These are phyloP conservation scores for Mycena alexandri DNA, from an alignment of 768 basidiomycete species.

Conservation along the genomic window DNA sequence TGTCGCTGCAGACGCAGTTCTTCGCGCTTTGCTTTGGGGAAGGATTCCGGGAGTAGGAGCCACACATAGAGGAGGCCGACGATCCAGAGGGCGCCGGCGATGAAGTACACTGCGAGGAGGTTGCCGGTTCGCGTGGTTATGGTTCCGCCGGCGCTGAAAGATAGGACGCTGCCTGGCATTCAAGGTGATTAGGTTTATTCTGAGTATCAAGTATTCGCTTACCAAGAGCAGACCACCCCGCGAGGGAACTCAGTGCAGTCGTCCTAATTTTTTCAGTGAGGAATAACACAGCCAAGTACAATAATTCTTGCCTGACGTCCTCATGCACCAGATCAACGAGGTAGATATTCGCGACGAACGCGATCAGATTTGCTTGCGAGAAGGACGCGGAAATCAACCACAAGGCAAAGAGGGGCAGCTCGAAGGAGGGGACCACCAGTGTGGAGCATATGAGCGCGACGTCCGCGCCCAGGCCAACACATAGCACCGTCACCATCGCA, in stretches of 20 bases:
- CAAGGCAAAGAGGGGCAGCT: slow-evolving; percentile 36
- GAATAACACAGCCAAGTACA: background rate
- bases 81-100: slow-evolving; percentile 34
- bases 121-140: slow-evolving; percentile 44
- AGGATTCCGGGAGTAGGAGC: slow-evolving; percentile 47
- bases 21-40: slow-evolving; percentile 42
- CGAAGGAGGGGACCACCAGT: slow-evolving; percentile 1
- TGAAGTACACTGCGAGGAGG: slow-evolving; percentile 40
- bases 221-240: slow-evolving; percentile 49
- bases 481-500: slow-evolving; percentile 16
- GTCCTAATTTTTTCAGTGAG: slow-evolving; percentile 41
- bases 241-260: slow-evolving; percentile 40
- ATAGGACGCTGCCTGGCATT: slow-evolving; percentile 40
- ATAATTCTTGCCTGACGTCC: slow-evolving; percentile 41
- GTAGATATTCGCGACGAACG: slow-evolving; percentile 44
- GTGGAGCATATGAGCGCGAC: slow-evolving; percentile 17
- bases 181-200: background rate
- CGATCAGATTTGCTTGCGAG: slow-evolving; percentile 16
- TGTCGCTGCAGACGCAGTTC: slow-evolving; percentile 29
- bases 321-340: slow-evolving; percentile 43
- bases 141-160: slow-evolving; percentile 46
- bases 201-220: background rate
- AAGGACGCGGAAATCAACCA: slow-evolving; percentile 38
- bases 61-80: slow-evolving; percentile 39
- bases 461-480: slow-evolving; percentile 15